Evolutionary conservation across 2,329 filamentous ascomycete species (phyloP).

Genomic region (Chaetomium olivaceum): DNA sequence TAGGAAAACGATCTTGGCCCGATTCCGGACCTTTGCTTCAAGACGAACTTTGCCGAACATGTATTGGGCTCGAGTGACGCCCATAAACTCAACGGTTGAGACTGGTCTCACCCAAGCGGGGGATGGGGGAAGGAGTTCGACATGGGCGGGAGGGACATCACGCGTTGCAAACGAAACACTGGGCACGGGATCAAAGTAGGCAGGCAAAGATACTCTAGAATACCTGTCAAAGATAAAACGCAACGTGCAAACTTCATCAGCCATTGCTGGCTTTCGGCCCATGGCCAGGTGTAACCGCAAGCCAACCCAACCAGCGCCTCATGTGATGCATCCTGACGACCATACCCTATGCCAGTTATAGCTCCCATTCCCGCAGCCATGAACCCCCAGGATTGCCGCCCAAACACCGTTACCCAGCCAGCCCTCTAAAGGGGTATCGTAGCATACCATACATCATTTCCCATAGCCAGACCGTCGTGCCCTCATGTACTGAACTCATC

Average conservation of each 20-base stretch:
- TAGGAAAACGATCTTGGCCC: too few relatives aligned
- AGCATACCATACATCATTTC: conserved; percentile 9
- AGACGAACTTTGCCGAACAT: too few relatives aligned
- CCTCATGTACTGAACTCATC: conserved; percentile 9
- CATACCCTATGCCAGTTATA: background rate
- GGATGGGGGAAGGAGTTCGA: too few relatives aligned
- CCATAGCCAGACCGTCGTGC: conserved; percentile 9
- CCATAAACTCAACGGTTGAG: too few relatives aligned
- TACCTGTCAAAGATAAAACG: conserved; percentile 2
- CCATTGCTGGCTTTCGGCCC: background rate
- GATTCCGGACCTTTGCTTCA: too few relatives aligned
- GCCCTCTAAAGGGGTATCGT: conserved; percentile 7
- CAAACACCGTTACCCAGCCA: conserved; percentile 17
- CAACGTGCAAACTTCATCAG: background rate
- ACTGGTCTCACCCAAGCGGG: too few relatives aligned
- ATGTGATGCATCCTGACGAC: conserved; percentile 9
- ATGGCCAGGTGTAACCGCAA: background rate
- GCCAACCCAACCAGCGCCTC: conserved; percentile 13
- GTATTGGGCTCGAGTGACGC: too few relatives aligned
- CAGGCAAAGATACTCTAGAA: conserved; percentile 1
- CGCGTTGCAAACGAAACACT: background rate
- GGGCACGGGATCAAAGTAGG: background rate
- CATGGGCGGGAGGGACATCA: background rate
- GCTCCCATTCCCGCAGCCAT: background rate
- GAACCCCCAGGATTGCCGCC: background rate